Base-by-base conservation (phyloP, 306 rosid species). In the Elaeagnus macrophylla region DNA sequence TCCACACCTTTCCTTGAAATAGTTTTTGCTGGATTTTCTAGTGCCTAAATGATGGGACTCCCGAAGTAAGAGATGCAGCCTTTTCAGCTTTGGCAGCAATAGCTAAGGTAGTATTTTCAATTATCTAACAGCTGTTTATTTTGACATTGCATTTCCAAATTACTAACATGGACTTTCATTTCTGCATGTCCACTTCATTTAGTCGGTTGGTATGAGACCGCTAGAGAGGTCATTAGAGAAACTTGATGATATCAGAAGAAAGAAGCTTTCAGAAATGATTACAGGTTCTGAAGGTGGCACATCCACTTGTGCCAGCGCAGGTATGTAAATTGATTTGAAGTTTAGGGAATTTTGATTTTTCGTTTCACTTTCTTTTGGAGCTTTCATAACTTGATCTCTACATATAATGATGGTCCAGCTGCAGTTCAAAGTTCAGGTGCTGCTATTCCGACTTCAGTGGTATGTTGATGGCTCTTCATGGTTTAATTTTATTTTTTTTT, bases 131-230 rank as follows among this genome's bases (percentile, higher is more conserved):
- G 32, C 32, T 25, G 32, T 25, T 25, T 25, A 2, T 20, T 25
- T 25, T 25, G 4, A 25, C 45, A 64, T 20, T 36, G 35, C 45
- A 50, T 38, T 51, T 42, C 17, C 64, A 56, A 44, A 61, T 41
- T 56, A 37, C 48, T 64, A 43, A 57, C 60, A 37, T 69, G 25
- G 44, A 60, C 40, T 60, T 79, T 45, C 10, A 56, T 56, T 40
- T 51, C 32, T 25, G 48, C 20, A 10, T 67, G 48, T 70, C 59
- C 63, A 54, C 69, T 53, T 70, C 42, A 45, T 71, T 41, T 70
- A 93, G 99, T 79, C 53, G 53, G 99, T 93, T 71, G 99, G 99
- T 77, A 93, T 93, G 96, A 79, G 95, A 61, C 96, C 99, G 59
- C 67, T 93, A 10, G 99, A 93, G 78, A 75, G 88, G 76, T 88